Percentiles rank a stretch among this genome's conserved stretches.
phyloP scores from a whole-genome alignment of 1,284 basidiomycete genomes.

The Athelia psychrophila region DNA sequence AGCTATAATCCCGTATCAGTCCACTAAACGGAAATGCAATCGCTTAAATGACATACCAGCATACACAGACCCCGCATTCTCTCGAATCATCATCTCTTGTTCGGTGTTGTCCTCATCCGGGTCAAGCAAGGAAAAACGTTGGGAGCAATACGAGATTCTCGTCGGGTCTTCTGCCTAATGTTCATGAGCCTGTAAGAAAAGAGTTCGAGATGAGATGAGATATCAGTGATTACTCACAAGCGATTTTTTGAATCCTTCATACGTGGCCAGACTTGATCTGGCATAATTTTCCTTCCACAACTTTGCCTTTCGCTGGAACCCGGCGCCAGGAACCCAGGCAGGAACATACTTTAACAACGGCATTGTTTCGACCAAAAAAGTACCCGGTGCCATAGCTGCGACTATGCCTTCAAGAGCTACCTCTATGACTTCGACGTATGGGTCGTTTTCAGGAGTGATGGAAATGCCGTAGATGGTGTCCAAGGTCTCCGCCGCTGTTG shows the following conservation, averaged over 20 bases:
- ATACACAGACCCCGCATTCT: neutral
- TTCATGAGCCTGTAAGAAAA: neutral
- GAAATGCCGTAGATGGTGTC: conserved; percentile 9
- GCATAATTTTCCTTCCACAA: conserved; percentile 17
- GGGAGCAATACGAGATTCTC: neutral
- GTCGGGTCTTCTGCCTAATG: neutral
- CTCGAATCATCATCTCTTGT: neutral
- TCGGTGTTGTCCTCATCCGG: neutral
- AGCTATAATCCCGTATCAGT: no score
- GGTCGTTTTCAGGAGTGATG: conserved; percentile 23
- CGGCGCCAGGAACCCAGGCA: conserved; percentile 33
- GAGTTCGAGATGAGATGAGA: no score
- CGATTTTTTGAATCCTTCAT: neutral
- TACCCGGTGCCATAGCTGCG: conserved; percentile 15
- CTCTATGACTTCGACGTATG: conserved; percentile 27
- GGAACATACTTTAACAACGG: conserved; percentile 30
- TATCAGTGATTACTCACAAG: no score
- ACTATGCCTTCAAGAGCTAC: conserved; percentile 7
- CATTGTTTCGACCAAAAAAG: conserved; percentile 13
- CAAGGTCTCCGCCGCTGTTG: conserved; percentile 10
- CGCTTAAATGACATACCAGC: neutral
- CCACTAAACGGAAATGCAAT: neutral
- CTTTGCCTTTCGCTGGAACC: conserved; percentile 27
- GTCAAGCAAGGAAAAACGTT: neutral
- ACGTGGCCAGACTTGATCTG: neutral